Percentiles rank a stretch among this genome's conserved stretches.
These are phyloP conservation scores for Candida sonorensis DNA, from an alignment of 805 yeast genomes.

Conservation along the genomic window DNA sequence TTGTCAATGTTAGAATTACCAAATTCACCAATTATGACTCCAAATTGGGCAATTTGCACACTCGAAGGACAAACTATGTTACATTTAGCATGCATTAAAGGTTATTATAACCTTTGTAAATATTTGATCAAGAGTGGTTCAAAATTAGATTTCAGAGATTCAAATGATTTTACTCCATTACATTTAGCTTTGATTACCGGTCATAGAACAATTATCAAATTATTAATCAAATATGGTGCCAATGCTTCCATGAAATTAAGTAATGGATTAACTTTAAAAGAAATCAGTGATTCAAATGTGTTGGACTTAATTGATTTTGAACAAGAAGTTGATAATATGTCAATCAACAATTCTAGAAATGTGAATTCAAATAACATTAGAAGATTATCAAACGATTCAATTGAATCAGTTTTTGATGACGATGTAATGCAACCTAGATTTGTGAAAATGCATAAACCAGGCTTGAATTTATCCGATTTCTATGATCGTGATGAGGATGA, in stretches of 20 bases:
- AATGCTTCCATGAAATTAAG: constrained; percentile 44
- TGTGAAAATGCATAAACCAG: constrained; percentile 13
- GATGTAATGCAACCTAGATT: constrained; percentile 18
- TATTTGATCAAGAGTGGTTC: constrained; percentile 60
- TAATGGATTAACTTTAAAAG: constrained; percentile 39
- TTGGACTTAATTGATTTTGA: constrained; percentile 25
- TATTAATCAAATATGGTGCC: constrained; percentile 60
- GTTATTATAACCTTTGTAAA: constrained; percentile 54
- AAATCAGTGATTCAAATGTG: constrained; percentile 34
- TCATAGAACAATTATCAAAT: constrained; percentile 54
- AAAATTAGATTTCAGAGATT: constrained; percentile 66
- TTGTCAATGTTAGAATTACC: constrained; percentile 56
- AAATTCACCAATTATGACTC: constrained; percentile 50
- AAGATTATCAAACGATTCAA: constrained; percentile 24
- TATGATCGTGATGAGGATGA: constrained; percentile 7
- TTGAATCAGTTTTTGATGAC: constrained; percentile 19
- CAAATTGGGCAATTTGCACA: constrained; percentile 80
- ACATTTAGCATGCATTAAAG: constrained; percentile 77
- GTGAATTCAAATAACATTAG: constrained; percentile 7
- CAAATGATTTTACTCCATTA: constrained; percentile 78
- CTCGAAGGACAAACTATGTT: constrained; percentile 80
- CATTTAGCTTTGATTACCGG: constrained; percentile 82
- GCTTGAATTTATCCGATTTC: constrained; percentile 12
- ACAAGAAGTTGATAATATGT: not conserved
- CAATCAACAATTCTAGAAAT: too few relatives aligned